Conservation (phyloP, 2,329 filamentous ascomycete genomes). For the Aspergillus novofumigatus region DNA sequence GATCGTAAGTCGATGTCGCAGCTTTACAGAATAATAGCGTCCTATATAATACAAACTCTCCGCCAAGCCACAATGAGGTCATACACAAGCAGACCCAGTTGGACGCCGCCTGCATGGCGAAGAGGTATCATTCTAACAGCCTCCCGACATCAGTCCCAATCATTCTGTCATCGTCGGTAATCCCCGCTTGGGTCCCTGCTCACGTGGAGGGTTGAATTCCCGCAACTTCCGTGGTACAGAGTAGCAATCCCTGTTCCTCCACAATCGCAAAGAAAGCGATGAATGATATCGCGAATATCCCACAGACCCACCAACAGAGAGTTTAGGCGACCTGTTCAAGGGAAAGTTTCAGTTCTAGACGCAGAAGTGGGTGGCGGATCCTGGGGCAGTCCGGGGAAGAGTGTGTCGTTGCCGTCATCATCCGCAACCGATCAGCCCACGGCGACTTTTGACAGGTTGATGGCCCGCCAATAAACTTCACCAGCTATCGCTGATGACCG, state of each 20-base stretch:
- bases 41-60: not conserved
- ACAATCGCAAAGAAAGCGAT: not conserved
- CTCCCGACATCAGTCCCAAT: too few relatives aligned
- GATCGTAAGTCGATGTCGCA: not conserved
- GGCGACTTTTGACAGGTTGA: not conserved
- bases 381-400: not conserved
- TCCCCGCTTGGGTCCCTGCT: not conserved
- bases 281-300: not conserved
- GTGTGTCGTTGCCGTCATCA: not conserved
- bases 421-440: not conserved
- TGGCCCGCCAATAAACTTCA: not conserved
- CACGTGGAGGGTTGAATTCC: not conserved
- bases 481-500: not conserved
- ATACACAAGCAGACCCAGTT: not conserved
- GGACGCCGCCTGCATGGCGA: not conserved
- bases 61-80: not conserved
- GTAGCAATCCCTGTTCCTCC: not conserved
- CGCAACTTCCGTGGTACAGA: not conserved
- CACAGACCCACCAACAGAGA: not conserved
- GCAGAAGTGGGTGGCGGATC: not conserved
- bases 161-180: not conserved
- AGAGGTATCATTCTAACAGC: not conserved
- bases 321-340: not conserved
- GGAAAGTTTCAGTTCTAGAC: not conserved
- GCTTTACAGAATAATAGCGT: not conserved